phyloP scores from a whole-genome alignment of 352 stramenopile genomes.

The Phytophthora pini region DNA sequence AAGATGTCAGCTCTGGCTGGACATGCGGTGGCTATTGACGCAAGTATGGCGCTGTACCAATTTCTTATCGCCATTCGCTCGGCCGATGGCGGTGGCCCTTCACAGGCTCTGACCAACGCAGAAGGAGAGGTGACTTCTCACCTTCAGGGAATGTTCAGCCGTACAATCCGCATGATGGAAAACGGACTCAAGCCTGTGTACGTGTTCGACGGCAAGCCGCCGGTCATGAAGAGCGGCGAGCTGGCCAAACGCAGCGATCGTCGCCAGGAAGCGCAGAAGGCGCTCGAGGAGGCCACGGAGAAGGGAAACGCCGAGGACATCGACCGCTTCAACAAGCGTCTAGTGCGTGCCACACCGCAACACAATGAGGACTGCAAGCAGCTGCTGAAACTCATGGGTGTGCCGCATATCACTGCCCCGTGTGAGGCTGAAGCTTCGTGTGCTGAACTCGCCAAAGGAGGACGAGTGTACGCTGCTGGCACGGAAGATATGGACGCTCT shows the following conservation, averaged over 20 bases:
- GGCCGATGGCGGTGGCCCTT: slow-evolving; percentile 81
- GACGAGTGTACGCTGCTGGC: slow-evolving; percentile 94
- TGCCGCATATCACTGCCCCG: slow-evolving; percentile 96
- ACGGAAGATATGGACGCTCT: slow-evolving; percentile 99
- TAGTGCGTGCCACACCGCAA: slow-evolving; percentile 90
- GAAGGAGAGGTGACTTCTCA: slow-evolving; percentile 96
- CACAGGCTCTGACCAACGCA: slow-evolving; percentile 97
- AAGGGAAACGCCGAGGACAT: slow-evolving; percentile 91
- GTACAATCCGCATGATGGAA: slow-evolving; percentile 98
- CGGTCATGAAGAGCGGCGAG: slow-evolving; percentile 97
- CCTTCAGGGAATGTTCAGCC: slow-evolving; percentile 97
- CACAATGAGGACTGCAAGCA: slow-evolving; percentile 96
- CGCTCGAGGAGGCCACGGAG: slow-evolving; percentile 87
- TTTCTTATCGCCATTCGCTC: slow-evolving; percentile 95
- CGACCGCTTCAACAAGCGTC: slow-evolving; percentile 94
- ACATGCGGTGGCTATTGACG: slow-evolving; percentile 98
- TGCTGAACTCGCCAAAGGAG: slow-evolving; percentile 91
- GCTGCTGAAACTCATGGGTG: slow-evolving; percentile 94
- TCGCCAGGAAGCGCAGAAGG: slow-evolving; percentile 88
- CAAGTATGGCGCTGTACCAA: slow-evolving; percentile 99
- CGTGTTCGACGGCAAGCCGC: slow-evolving; percentile 99
- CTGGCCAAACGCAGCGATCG: slow-evolving; percentile 94
- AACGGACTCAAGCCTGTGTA: slow-evolving; percentile 98
- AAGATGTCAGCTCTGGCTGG: slow-evolving; percentile 95
- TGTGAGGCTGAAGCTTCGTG: slow-evolving; percentile 99